Evolutionary conservation across 495 filamentous ascomycete genomes (phyloP), one percentile per base, ranked within the genome.

Genomic region (Annulohypoxylon bovei): DNA sequence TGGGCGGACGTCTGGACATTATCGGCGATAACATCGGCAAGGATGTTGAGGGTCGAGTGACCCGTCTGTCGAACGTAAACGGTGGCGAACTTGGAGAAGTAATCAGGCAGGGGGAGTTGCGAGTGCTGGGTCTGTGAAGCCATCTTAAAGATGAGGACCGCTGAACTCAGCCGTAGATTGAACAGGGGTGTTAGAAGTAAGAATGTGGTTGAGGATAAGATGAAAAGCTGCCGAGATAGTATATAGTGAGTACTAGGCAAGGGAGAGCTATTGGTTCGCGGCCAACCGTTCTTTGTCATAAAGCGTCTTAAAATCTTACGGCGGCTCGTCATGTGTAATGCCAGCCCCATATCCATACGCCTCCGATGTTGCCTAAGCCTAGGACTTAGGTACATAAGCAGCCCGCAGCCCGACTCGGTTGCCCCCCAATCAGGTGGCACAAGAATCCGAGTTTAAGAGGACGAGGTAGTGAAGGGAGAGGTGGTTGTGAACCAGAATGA

Each of bases 31-130:
- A 52, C 46, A 35, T 68, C 59, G 52, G 68, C 62, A 35, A 75
- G 70, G 52, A 78, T 56, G 47, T 71, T 65, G 64, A 74, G 67
- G 6, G 70, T 76, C n/a, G 68, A 71, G 63, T 76, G 68, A 16
- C 76, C 76, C 30, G 76, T 76, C 58, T 76, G 71, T 12, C 71
- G 65, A 53, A 67, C 58, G 49, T 78, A 76, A 46, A 54, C 65
- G 32, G 42, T 59, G 35, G 75, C 73, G 30, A 78, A 71, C 60
- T 73, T 72, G 32, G 68, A 62, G 64, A 78, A 78, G 69, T 74
- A 78, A 30, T 74, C 56, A 22, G 74, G 72, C n/a, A 78, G 57
- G 18, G 74, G 74, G 35, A 76, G 70, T 11, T 67, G 22, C 18
- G 57, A 63, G 52, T 54, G 49, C 49, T 62, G 56, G 25, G 25